Evolutionary conservation across 2,329 filamentous ascomycete genomes (phyloP), one percentile per base, ranked within the genome.

Genomic region (Claviceps purpurea): DNA sequence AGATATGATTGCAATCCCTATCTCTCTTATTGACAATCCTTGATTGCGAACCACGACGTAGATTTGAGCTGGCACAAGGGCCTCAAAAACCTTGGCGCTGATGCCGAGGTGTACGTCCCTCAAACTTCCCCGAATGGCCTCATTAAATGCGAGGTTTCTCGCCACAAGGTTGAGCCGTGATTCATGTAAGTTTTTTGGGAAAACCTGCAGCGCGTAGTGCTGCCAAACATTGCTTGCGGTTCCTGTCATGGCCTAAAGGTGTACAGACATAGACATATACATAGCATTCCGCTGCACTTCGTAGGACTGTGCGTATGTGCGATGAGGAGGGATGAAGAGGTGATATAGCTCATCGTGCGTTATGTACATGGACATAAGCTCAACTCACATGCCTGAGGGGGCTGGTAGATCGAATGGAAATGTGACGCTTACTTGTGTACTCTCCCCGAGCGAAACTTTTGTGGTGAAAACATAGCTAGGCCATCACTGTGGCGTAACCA

Each of bases 31-130:
- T 42, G 10, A 14, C 39, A 14, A 7, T 22, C 22, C 16, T 38
- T 41, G 26, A 42, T 53, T 30, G 52, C 52, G 47, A 34, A 49
- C 46, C 37, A 14, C 5, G 1, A 14, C 2, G 11, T 14, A 91
- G 91, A 97, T 65, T 72, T 98, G 64, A 91, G 86, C 71, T 98
- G 93, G 93, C 88, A 95, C 77, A 94, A 97, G 69, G 89, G 84
- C 34, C 68, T 90, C 59, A 88, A 95, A 76, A 98, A 98, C 72
- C 95, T 88, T 0, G 93, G 93, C 69, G 86, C 88, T 69, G 86
- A 98, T 62, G 93, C 93, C 50, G 90, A 96, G 65, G 91, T 98
- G 20, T 96, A 93, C 62, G 90, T 87, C 30, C 93, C 93, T 3
- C 93, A 97, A 69, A 87, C 86, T 11, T 83, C 87, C 57, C 93